Conservation (phyloP, 805 yeast genomes). For the Suhomyces faveliae region DNA sequence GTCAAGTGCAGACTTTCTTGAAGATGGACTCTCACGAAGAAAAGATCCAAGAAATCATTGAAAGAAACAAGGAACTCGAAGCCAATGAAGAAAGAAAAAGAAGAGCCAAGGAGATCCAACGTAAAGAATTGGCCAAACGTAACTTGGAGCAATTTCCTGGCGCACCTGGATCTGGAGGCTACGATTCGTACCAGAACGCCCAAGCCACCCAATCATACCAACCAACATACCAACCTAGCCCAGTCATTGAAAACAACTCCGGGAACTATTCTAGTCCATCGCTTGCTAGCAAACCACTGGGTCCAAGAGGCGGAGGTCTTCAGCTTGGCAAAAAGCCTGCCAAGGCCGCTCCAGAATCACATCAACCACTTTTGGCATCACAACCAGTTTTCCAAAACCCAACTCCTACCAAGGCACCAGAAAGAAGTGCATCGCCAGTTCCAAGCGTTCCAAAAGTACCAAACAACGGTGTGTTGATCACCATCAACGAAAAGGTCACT, state of each 20-base stretch:
- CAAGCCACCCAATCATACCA: constrained; percentile 23
- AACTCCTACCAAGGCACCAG: constrained; percentile 23
- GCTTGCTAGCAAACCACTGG: constrained; percentile 15
- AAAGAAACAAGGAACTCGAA: constrained; percentile 92
- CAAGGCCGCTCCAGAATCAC: constrained; percentile 23
- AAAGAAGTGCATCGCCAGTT: constrained; percentile 18
- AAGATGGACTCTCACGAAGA: constrained; percentile 99
- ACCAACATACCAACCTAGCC: constrained; percentile 30
- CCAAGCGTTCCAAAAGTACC: constrained; percentile 27
- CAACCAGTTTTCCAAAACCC: constrained; percentile 35
- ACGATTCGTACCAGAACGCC: constrained; percentile 14
- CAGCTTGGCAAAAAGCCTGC: constrained; percentile 65
- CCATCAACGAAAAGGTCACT: constrained; percentile 71
- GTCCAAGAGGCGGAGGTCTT: constrained; percentile 60
- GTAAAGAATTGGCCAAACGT: constrained; percentile 68
- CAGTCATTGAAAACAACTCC: constrained; percentile 20
- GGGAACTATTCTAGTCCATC: constrained; percentile 17
- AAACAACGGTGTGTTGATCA: constrained; percentile 78
- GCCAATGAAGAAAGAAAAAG: constrained; percentile 97
- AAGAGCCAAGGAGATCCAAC: constrained; percentile 86
- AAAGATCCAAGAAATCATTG: constrained; percentile 96
- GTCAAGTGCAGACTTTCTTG: constrained; percentile 84
- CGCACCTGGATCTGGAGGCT: constrained; percentile 15
- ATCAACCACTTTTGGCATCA: constrained; percentile 30
- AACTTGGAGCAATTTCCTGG: constrained; percentile 50